phyloP scores from a whole-genome alignment of 352 stramenopile genomes.

The Elongisporangium anandrum region DNA sequence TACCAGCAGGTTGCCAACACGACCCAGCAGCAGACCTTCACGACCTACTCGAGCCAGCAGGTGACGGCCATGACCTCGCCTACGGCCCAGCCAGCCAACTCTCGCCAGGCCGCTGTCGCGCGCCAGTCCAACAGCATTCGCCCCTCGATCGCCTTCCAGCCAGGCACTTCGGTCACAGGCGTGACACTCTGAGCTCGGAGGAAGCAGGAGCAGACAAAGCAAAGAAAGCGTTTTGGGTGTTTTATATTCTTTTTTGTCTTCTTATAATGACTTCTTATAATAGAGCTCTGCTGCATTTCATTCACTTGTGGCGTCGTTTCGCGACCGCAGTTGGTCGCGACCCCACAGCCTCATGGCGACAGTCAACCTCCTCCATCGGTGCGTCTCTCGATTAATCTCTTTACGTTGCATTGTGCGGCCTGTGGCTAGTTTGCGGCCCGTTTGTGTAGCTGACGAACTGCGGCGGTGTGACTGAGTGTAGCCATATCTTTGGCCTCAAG shows the following conservation, averaged over 20 bases:
- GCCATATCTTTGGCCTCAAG: slow-evolving; percentile 91
- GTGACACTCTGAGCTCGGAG: slow-evolving; percentile 27
- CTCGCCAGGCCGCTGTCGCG: slow-evolving; percentile 9
- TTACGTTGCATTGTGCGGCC: not conserved
- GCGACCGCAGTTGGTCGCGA: not conserved
- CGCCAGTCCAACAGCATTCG: slow-evolving; percentile 5
- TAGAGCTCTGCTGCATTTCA: not conserved
- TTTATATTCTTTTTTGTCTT: slow-evolving; percentile 14
- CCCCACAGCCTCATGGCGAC: slow-evolving; percentile 18
- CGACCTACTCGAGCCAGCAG: slow-evolving; percentile 11
- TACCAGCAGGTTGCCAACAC: slow-evolving; percentile 16
- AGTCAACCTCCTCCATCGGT: slow-evolving; percentile 38
- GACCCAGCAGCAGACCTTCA: slow-evolving; percentile 23
- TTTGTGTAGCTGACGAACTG: slow-evolving; percentile 1
- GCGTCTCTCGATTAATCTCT: slow-evolving; percentile 2
- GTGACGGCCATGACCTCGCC: slow-evolving; percentile 18
- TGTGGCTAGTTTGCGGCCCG: not conserved
- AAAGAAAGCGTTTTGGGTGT: slow-evolving; percentile 1
- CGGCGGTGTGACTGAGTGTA: slow-evolving; percentile 12
- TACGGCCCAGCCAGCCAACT: slow-evolving; percentile 17
- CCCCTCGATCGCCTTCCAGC: slow-evolving; percentile 6
- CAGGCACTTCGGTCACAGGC: slow-evolving; percentile 21
- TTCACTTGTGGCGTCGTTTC: not conserved
- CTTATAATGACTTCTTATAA: slow-evolving; percentile 5
- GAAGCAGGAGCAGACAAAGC: slow-evolving; percentile 11